Conservation (phyloP, 148 eudicot genomes). For the Polygonum maritimum region DNA sequence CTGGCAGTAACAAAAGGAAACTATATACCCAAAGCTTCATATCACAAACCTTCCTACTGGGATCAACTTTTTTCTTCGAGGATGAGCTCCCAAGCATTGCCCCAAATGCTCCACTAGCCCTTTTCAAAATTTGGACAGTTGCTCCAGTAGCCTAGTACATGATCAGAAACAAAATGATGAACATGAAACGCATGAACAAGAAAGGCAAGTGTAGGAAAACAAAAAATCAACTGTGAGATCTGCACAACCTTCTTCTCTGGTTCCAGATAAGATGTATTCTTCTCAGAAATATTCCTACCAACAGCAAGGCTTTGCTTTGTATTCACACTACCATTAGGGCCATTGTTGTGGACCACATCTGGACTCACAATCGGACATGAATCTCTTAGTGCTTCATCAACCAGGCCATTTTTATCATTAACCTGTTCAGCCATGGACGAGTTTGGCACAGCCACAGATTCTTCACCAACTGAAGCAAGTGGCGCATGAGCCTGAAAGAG, state of each 20-base stretch:
- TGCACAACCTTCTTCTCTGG: slow-evolving; percentile 21
- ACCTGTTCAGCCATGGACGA: slow-evolving; percentile 4
- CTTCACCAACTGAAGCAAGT: slow-evolving; percentile 29
- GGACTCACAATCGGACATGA: background rate
- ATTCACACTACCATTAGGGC: background rate
- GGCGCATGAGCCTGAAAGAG: slow-evolving; percentile 44
- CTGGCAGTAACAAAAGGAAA: background rate
- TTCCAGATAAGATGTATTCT: background rate
- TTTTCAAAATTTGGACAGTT: slow-evolving; percentile 67
- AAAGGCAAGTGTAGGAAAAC: background rate
- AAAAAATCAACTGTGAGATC: background rate
- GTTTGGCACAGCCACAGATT: slow-evolving; percentile 21
- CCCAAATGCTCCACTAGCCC: slow-evolving; percentile 80
- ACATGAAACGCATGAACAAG: background rate
- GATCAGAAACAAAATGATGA: background rate
- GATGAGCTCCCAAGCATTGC: slow-evolving; percentile 67
- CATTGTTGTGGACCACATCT: background rate
- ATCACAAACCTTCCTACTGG: slow-evolving; percentile 26
- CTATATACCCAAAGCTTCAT: background rate
- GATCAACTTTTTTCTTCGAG: slow-evolving; percentile 49
- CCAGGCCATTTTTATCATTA: background rate
- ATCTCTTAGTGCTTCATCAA: background rate
- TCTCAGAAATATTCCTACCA: background rate
- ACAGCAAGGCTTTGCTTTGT: background rate
- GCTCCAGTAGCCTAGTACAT: slow-evolving; percentile 42